Evolutionary conservation across 2,329 filamentous ascomycete genomes (phyloP), one percentile per base, ranked within the genome.

Genomic region (Colletotrichum echinochloae): DNA sequence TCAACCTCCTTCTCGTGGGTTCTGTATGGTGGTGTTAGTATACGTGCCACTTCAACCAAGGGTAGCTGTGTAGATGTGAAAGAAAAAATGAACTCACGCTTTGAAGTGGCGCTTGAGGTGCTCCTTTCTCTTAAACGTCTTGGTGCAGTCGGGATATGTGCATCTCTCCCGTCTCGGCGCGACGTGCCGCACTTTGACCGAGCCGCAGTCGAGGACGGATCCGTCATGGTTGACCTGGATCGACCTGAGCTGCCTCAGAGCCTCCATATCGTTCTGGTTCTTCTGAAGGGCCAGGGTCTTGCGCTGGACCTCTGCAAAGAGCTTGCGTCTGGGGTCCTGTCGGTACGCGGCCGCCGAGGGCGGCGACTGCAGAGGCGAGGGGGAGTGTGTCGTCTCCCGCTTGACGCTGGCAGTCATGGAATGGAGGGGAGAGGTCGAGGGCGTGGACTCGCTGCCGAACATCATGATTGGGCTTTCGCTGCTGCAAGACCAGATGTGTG

Each of bases 81-180:
- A n/a, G n/a, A n/a, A n/a, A n/a, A 9, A 20, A 41, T 7, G 8
- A 44, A 82, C 85, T 80, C 75, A 88, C 86, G 84, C 85, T 63
- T 82, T 81, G 61, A 84, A 81, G 75, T 89, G 87, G 35, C 87
- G 82, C 79, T 88, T 89, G 23, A 88, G 78, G 72, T 89, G 87
- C 76, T 89, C 87, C 30, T 84, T 84, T 65, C 87, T 81, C 73
- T 85, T 84, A 70, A 86, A 88, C 0, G 82, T 82, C 73, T 84
- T 84, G 73, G 81, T 76, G 76, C 86, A 89, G 35, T 81, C 81
- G 8, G 80, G 80, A 39, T 84, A 82, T 20, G 82, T 78, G 72
- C 86, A 88, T 71, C 83, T 44, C 56, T 73, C 70, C 26, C 70
- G 55, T 39, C 72, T 60, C 2, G 65, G 61, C 23, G 73, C 67